Conservation (phyloP, 176 grass and related monocot species). For the Triticum timopheevii region DNA sequence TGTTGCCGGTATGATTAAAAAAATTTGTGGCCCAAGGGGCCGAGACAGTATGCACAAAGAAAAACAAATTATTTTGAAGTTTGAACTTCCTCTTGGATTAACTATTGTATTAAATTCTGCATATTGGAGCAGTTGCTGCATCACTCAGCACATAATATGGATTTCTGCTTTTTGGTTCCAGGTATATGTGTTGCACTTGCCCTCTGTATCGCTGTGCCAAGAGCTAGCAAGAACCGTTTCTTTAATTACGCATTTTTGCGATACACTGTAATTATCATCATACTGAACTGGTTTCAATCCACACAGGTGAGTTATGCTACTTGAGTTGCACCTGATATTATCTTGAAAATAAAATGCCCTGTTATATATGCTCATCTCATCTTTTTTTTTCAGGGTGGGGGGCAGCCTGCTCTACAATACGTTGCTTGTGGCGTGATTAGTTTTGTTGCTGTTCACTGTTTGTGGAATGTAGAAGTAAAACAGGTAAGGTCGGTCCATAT, state of each 20-base stretch:
- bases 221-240: constrained; percentile 61
- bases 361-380: background rate
- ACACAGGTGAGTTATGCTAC: constrained; percentile 56
- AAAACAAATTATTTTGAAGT: background rate
- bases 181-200: constrained; percentile 92
- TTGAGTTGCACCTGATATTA: background rate
- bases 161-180: constrained; percentile 22
- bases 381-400: constrained; percentile 8
- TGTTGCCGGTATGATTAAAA: background rate
- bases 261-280: constrained; percentile 73
- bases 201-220: constrained; percentile 75
- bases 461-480: constrained; percentile 81
- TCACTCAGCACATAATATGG: background rate
- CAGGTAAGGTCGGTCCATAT: constrained; percentile 37
- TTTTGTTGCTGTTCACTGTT: constrained; percentile 65
- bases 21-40: background rate
- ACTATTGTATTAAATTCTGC: background rate
- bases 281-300: constrained; percentile 95
- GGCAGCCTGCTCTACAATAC: constrained; percentile 65
- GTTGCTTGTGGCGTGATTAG: constrained; percentile 72
- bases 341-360: background rate
- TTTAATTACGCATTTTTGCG: constrained; percentile 77
- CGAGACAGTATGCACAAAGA: background rate
- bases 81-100: background rate
- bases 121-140: background rate